Percentiles rank a stretch among this genome's conserved stretches.
phyloP scores from a whole-genome alignment of 768 basidiomycete genomes.

The Phanerochaete carnosa region DNA sequence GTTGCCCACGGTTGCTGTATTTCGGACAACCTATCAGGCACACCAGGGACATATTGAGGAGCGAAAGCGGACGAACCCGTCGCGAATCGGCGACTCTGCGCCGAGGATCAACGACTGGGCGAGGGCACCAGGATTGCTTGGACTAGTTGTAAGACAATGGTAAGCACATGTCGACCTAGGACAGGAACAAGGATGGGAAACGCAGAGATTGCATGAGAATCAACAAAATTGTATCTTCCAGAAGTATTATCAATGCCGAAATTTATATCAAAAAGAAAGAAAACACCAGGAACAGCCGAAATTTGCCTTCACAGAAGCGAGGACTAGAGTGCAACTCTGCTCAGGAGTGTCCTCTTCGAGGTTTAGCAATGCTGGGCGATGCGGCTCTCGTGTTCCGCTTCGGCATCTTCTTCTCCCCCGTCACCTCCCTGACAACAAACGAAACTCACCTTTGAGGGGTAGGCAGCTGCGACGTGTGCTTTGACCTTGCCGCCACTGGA shows the following conservation, averaged over 20 bases:
- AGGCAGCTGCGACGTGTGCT: slow-evolving; percentile 24
- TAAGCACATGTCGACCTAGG: background rate
- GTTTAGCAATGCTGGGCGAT: background rate
- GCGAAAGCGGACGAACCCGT: background rate
- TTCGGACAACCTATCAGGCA: background rate
- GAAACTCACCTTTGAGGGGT: slow-evolving; percentile 33
- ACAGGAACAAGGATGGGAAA: background rate
- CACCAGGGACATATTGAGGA: background rate
- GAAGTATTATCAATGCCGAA: background rate
- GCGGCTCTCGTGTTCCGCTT: background rate
- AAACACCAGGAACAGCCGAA: background rate
- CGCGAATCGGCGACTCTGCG: slow-evolving; percentile 13
- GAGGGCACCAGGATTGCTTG: slow-evolving; percentile 31
- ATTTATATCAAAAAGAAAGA: background rate
- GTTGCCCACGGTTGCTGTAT: background rate
- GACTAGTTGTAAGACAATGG: slow-evolving; percentile 23
- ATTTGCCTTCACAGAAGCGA: background rate
- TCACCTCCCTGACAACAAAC: background rate
- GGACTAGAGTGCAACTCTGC: background rate
- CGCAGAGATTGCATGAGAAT: background rate
- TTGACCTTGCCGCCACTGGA: background rate
- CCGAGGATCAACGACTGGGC: slow-evolving; percentile 13
- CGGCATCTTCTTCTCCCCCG: background rate
- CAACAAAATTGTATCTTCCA: background rate
- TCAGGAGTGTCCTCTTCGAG: background rate